Base-by-base conservation (phyloP, 108 stramenopile genomes). In the Craspedostauros australis region DNA sequence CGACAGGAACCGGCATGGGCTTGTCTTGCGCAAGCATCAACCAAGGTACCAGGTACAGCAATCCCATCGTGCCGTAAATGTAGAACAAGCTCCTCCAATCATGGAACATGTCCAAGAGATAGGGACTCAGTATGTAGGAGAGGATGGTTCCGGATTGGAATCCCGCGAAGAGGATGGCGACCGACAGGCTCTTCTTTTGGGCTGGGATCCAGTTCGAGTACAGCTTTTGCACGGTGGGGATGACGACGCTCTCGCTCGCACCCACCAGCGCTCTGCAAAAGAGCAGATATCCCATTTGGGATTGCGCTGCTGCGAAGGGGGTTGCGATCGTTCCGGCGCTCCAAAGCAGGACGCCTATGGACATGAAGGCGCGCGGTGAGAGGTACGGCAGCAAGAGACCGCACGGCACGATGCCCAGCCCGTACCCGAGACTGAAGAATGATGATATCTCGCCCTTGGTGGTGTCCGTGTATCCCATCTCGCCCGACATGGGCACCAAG, bases 351-450 rank as follows among this genome's bases (percentile, higher is more conserved):
- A 88, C 72, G 0, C 87, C 87, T 22, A 27, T 39, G 20, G 73
- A 68, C 83, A 87, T 76, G 37, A 82, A 52, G 5, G 48, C 5
- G 21, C 70, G 57, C 19, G 89, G 74, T 30, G 74, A 76, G 11
- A 54, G 19, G 26, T 26, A 54, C 2, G 59, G 50, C 5, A 62
- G 29, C 25, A 84, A 50, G n/a, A 86, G 36, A 9, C 89, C 89
- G 16, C 70, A 66, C 9, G 94, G 94, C 2, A 92, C 22, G 48
- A 95, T 92, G 15, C 56, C 73, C 7, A 83, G 39, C 23, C 87
- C 91, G 57, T 95, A 95, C 6, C 94, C 94, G 24, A 87, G 65
- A 18, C 72, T 75, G 33, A 92, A 90, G 0, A 84, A 66, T 38
- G 80, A 79, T 15, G 79, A 69, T 25, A 95, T 83, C 36, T 80